phyloP scores from a whole-genome alignment of 257 asterid genomes.

The Striga asiatica region DNA sequence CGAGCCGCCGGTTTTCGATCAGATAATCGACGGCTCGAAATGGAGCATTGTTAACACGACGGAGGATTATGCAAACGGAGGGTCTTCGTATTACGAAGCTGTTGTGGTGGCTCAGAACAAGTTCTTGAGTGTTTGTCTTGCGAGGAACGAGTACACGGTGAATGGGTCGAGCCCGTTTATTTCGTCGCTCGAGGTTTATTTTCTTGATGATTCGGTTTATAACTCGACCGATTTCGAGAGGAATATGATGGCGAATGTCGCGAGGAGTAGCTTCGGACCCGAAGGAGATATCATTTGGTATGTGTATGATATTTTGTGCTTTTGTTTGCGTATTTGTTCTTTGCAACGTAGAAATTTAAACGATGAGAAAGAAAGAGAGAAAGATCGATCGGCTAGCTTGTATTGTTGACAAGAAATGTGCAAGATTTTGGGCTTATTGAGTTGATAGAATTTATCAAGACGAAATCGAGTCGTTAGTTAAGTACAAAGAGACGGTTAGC shows the following conservation, averaged over 20 bases:
- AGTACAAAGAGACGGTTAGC: not conserved
- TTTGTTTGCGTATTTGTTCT: too few relatives aligned
- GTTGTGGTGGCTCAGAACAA: slow-evolving; percentile 45
- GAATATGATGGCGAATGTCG: slow-evolving; percentile 41
- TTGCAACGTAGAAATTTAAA: too few relatives aligned
- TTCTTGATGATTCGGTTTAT: slow-evolving; percentile 46
- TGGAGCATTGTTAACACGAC: slow-evolving; percentile 74
- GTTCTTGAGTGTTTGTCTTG: slow-evolving; percentile 51
- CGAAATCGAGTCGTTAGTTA: not conserved
- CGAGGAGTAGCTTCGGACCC: slow-evolving; percentile 52
- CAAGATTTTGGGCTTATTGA: not conserved
- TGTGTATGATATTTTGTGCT: too few relatives aligned
- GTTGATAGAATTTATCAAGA: not conserved
- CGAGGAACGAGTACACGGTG: slow-evolving; percentile 46
- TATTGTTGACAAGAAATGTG: too few relatives aligned
- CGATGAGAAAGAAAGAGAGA: too few relatives aligned
- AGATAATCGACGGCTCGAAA: slow-evolving; percentile 71
- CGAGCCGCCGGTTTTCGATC: slow-evolving; percentile 79
- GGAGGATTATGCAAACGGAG: slow-evolving; percentile 49
- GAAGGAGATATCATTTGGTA: slow-evolving; percentile 47
- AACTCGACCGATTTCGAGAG: slow-evolving; percentile 52
- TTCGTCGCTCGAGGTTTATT: slow-evolving; percentile 56
- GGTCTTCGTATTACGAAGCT: slow-evolving; percentile 62
- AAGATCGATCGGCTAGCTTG: too few relatives aligned
- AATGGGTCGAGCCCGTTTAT: slow-evolving; percentile 52